phyloP scores from a whole-genome alignment of 371 early-diverging fungal species.

The Encephalitozoon hellem region DNA sequence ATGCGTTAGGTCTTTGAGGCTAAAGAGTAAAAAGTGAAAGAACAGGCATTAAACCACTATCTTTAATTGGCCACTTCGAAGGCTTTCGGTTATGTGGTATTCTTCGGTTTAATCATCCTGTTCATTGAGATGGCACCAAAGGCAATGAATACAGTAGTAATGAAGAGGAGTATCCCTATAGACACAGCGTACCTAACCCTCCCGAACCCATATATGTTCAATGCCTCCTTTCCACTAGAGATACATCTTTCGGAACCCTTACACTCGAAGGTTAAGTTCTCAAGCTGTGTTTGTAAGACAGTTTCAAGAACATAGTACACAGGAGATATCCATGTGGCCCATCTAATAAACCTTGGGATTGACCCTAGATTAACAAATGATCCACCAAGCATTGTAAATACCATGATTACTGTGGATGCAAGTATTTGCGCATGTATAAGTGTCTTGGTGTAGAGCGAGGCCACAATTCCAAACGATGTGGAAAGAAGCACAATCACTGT shows the following conservation, averaged over 20 bases:
- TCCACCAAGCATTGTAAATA: conserved; percentile 63
- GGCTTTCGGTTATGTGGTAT: neutral
- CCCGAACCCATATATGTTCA: neutral
- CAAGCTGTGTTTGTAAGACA: conserved; percentile 27
- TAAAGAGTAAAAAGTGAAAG: neutral
- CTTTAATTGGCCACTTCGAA: neutral
- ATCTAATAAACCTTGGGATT: conserved; percentile 59
- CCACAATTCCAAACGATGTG: conserved; percentile 55
- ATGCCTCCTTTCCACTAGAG: conserved; percentile 8
- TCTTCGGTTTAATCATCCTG: neutral
- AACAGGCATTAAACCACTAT: neutral
- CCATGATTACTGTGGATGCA: conserved; percentile 59
- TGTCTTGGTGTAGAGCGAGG: conserved; percentile 58
- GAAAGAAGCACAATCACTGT: conserved; percentile 50
- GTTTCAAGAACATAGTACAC: conserved; percentile 57
- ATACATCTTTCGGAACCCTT: neutral
- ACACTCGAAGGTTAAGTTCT: conserved; percentile 7
- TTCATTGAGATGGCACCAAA: neutral
- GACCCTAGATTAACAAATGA: conserved; percentile 59
- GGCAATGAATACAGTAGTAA: neutral
- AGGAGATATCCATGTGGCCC: conserved; percentile 62
- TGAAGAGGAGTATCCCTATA: neutral
- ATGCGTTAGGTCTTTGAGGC: neutral
- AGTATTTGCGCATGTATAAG: conserved; percentile 59
- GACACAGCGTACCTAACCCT: neutral